These are phyloP conservation scores for Pyricularia sp. DNA, from an alignment of 2,329 filamentous ascomycete species.

Conservation along the genomic window DNA sequence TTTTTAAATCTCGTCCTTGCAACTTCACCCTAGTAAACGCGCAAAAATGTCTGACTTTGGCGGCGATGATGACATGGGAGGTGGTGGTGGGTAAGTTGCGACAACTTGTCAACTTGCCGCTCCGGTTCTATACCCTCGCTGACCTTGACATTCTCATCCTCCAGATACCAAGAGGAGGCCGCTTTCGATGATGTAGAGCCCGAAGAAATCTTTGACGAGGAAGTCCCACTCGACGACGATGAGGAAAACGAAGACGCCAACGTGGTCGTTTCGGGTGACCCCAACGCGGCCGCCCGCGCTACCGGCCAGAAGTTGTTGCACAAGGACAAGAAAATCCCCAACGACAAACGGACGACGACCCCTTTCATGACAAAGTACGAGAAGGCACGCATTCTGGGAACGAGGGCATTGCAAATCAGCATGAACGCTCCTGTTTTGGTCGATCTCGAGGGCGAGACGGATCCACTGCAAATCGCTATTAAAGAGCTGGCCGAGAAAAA, in stretches of 20 bases:
- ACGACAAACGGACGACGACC: conserved; percentile 81
- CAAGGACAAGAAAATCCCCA: conserved; percentile 82
- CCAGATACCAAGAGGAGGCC: conserved; percentile 25
- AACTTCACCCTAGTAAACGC: not conserved
- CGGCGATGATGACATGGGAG: conserved; percentile 45
- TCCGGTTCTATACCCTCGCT: not conserved
- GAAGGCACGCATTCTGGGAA: conserved; percentile 84
- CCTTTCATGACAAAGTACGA: conserved; percentile 99
- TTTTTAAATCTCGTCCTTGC: not conserved
- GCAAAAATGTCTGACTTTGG: conserved; percentile 63
- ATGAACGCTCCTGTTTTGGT: conserved; percentile 97
- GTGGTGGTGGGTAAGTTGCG: conserved; percentile 43
- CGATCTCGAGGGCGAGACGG: conserved; percentile 93
- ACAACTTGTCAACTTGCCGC: not conserved
- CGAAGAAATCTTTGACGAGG: conserved; percentile 48
- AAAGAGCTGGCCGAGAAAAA: conserved; percentile 98
- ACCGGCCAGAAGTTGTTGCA: conserved; percentile 35
- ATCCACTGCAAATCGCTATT: conserved; percentile 93
- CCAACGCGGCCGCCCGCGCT: conserved; percentile 34
- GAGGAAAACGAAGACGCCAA: conserved; percentile 44
- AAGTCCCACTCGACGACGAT: conserved; percentile 44
- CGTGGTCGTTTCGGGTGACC: conserved; percentile 52
- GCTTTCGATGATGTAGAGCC: conserved; percentile 63
- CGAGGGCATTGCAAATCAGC: conserved; percentile 90
- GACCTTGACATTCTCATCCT: not conserved